Evolutionary conservation across 2,329 filamentous ascomycete species (phyloP).

Genomic region (Myriosclerotinia scirpicola): DNA sequence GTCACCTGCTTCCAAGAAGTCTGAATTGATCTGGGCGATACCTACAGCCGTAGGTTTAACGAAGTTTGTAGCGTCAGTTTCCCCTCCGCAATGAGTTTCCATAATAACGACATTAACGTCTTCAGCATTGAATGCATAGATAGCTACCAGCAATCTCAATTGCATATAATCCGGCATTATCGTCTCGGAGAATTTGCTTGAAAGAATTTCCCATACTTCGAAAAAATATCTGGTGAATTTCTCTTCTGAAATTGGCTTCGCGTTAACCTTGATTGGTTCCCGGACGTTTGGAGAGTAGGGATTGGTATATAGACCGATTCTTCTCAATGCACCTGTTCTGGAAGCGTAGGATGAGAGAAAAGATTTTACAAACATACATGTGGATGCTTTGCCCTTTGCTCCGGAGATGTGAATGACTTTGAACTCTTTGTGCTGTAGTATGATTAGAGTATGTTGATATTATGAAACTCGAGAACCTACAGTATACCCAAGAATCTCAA

Average conservation of each 20-base stretch:
- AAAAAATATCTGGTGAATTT: conserved; percentile 49
- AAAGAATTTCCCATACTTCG: conserved; percentile 24
- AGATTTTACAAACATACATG: conserved; percentile 61
- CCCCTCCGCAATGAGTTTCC: conserved; percentile 65
- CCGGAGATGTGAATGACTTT: conserved; percentile 64
- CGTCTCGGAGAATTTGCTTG: conserved; percentile 40
- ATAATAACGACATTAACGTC: conserved; percentile 61
- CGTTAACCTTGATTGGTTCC: too few species aligned
- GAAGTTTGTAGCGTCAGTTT: conserved; percentile 33
- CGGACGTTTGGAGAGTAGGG: conserved; percentile 63
- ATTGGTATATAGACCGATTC: conserved; percentile 52
- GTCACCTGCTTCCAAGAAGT: conserved; percentile 37
- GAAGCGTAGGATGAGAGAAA: conserved; percentile 55
- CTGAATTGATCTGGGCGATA: conserved; percentile 63
- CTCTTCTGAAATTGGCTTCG: conserved; percentile 53
- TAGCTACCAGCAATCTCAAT: conserved; percentile 60
- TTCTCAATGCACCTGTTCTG: conserved; percentile 28
- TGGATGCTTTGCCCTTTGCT: conserved; percentile 72
- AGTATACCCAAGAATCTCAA: conserved; percentile 15
- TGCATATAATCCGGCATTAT: conserved; percentile 59
- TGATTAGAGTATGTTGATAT: neutral
- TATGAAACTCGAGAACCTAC: neutral
- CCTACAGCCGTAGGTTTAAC: conserved; percentile 53
- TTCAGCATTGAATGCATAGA: conserved; percentile 64
- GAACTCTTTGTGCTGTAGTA: conserved; percentile 3